Evolutionary conservation across 495 filamentous ascomycete genomes (phyloP), one percentile per base, ranked within the genome.

Genomic region (Hypomontagnella monticulosa): DNA sequence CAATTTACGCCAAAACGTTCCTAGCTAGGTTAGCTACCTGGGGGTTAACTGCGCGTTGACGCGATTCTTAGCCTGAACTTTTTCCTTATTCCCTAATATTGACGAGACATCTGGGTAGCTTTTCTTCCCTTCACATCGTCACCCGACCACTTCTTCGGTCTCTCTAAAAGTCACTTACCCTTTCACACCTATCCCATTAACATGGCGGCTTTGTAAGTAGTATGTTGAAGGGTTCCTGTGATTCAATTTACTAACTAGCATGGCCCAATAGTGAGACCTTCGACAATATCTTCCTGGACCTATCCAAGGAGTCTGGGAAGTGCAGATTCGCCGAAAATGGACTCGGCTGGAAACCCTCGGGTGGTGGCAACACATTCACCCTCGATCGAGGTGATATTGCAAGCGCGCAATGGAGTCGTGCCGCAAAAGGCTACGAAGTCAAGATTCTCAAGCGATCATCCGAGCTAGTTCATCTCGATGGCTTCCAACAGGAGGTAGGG

Each of bases 291-390:
- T 91, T 95, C 76, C 85, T 99, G 59, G 93, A 99, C 76, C 83
- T 99, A 23, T 97, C 93, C 46, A 92, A 91, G 73, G 88, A 92
- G 70, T 82, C 87, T 11, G 96, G 96, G 61, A 94, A 91, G 82
- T 97, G 92, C 80, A 88, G 94, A 70, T 91, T 99, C 67, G 93
- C 92, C 40, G 94, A 97, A 62, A 91, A 85, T 51, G 96, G 96
- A 44, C 81, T 97, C 64, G 96, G 93, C 44, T 99, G 96, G 96
- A 95, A 93, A 75, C 92, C 94, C 12, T 85, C 88, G 2, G 87
- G 85, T 15, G 91, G 91, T 67, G 91, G 92, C 70, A 93, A 97
- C 40, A 92, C 92, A 56, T 97, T 96, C 75, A 97, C 93, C 8
- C 84, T 97, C 54, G 92, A 96, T 72, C 85, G 84, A 68, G 86